Evolutionary conservation across 164 flowering plant genomes (phyloP), one percentile per base, ranked within the genome.

Genomic region (Magnolia changhungtana): DNA sequence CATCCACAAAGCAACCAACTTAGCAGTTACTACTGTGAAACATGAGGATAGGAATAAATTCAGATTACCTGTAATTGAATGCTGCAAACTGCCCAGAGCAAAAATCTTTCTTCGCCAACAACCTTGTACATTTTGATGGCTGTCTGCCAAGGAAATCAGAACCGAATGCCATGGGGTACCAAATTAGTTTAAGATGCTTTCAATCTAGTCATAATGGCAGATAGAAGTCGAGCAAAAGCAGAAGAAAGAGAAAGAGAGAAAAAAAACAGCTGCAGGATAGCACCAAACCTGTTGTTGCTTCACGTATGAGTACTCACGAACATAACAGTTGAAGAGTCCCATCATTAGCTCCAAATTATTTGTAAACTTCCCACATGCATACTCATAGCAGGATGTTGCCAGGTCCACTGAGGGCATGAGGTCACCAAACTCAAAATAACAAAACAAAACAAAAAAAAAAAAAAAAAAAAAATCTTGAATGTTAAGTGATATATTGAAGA

Each of bases 61-160:
- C 19, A 68, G 50, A 7, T 58, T 72, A 92, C 97, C 99, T 96
- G 98, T 79, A 96, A 81, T 72, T 90, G 97, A 79, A 94, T 89
- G 88, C 98, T 96, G 82, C 97, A 92, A 79, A 96, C 91, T 67
- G 98, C 95, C 99, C 99, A 96, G n/a, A 96, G 94, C 80, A 96
- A 81, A 81, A 89, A 94, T 76, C 96, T 89, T 80, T 96, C 98
- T 85, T 96, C 99, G 14, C 93, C 92, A 77, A 74, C 88, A 81
- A 86, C 77, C 81, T 96, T 94, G 86, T 94, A 96, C 97, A 96
- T 90, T 84, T 94, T 96, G 52, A 96, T 91, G 77, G 99, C 98
- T 79, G 91, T 94, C 99, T 96, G 90, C 78, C 75, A 81, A 72
- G 72, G 75, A 72, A 73, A 18, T 50, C 66, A 72, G 74, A 72